phyloP scores from a whole-genome alignment of 75 land plant species.

The Sequoiadendron giganteum region DNA sequence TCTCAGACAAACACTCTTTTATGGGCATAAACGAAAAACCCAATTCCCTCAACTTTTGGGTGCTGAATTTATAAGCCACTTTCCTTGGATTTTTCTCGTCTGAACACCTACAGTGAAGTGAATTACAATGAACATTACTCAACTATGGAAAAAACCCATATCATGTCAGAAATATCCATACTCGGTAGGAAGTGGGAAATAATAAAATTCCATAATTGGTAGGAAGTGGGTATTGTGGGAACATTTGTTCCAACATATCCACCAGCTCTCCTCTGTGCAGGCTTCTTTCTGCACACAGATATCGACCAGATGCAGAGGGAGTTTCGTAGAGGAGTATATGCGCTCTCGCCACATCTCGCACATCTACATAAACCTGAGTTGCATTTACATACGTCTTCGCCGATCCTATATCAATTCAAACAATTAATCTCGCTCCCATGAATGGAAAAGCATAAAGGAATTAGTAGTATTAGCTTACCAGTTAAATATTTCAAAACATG shows the following conservation, averaged over 20 bases:
- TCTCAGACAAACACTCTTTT: conserved; percentile 53
- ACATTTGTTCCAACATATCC: conserved; percentile 17
- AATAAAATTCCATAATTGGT: conserved; percentile 13
- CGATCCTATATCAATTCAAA: conserved; percentile 16
- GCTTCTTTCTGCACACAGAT: conserved; percentile 32
- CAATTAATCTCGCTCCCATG: not conserved
- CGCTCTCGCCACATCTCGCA: conserved; percentile 17
- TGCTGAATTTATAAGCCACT: conserved; percentile 58
- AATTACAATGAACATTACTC: not conserved
- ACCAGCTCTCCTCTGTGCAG: conserved; percentile 29
- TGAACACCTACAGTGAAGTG: conserved; percentile 55
- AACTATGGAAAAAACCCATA: not conserved
- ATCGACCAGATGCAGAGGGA: conserved; percentile 8
- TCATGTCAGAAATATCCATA: too few relatives aligned
- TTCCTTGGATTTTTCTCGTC: conserved; percentile 60
- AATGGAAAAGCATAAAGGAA: not conserved
- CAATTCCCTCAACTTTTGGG: conserved; percentile 11
- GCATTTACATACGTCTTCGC: conserved; percentile 18
- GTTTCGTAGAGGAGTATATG: too few relatives aligned
- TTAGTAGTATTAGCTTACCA: not conserved
- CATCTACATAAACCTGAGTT: conserved; percentile 36
- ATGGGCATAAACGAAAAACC: conserved; percentile 62
- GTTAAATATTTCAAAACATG: conserved; percentile 41
- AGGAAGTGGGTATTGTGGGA: conserved; percentile 33
- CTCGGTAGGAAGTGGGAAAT: too few relatives aligned